Evolutionary conservation across 2,329 filamentous ascomycete genomes (phyloP), one percentile per base, ranked within the genome.

Genomic region (Apiospora rasikravindrae): DNA sequence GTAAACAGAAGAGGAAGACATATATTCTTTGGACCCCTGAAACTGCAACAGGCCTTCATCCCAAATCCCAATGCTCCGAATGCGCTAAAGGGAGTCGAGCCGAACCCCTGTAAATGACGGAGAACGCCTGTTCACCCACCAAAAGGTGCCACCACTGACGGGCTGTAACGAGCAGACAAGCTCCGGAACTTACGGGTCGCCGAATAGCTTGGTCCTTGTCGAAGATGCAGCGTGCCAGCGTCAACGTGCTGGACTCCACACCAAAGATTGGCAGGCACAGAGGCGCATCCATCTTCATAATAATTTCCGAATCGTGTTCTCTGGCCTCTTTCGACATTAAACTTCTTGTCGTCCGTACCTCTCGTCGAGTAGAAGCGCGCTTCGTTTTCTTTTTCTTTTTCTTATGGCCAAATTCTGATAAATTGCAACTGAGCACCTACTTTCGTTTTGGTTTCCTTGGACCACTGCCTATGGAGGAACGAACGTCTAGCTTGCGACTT

Each of bases 241-340:
- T 49, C 57, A 64, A 64, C 57, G 57, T 64, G 57, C n/a, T 64
- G 29, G 16, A 40, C 57, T 64, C 57, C 57, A 64, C 57, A 37
- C 57, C 33, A 64, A 64, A 40, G 57, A 40, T 64, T 64, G 57
- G 57, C 57, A 40, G 57, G 22, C 19, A 40, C 16, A 37, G 33
- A 57, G 40, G 57, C 10, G 57, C 57, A 64, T 64, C 57, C 33
- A 64, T 64, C 57, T 64, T 64, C 57, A 24, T 64, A n/a, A 64
- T 40, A 64, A 64, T 64, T 64, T 64, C 57, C 33, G 57, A 64
- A 13, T 64, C 57, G 57, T 64, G 57, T 64, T 10, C 40, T 40
- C 57, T 64, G 57, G 57, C 57, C 57, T 64, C 45, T 24, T 64
- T 40, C 57, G 33, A 40, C 33, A 40, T 64, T 19, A 64, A 40